Conservation (phyloP, 1,284 basidiomycete species). For the Trametes sp. region DNA sequence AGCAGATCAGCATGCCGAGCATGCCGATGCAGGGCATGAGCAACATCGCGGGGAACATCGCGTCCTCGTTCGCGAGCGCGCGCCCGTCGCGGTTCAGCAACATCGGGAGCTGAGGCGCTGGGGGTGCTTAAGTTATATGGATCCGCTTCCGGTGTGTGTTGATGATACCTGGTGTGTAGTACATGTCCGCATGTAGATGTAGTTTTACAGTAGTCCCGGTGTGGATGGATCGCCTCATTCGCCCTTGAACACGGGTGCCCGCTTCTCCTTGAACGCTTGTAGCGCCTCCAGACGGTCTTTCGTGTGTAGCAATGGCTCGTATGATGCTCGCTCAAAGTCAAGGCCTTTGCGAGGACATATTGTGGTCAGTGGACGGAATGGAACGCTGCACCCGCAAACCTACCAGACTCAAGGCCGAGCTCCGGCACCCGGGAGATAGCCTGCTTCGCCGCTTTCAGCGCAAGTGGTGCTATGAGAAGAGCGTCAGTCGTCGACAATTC, state of each 20-base stretch:
- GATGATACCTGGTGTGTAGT: slow-evolving; percentile 18
- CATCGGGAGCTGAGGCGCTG: slow-evolving; percentile 12
- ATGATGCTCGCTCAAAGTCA: slow-evolving; percentile 88
- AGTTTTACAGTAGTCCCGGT: slow-evolving; percentile 12
- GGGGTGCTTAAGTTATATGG: slow-evolving; percentile 20
- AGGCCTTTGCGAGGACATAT: slow-evolving; percentile 58
- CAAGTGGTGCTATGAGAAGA: slow-evolving; percentile 75
- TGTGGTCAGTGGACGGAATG: background rate
- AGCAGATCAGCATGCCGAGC: slow-evolving; percentile 50
- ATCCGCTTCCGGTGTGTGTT: background rate
- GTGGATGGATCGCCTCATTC: slow-evolving; percentile 55
- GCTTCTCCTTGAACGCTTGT: slow-evolving; percentile 89
- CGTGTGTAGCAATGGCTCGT: slow-evolving; percentile 82
- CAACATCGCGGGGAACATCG: slow-evolving; percentile 25
- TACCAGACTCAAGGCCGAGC: slow-evolving; percentile 79
- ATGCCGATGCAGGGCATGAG: slow-evolving; percentile 52
- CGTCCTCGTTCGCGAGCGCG: slow-evolving; percentile 29
- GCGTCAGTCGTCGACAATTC: background rate
- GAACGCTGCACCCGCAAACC: too few species aligned
- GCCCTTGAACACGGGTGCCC: slow-evolving; percentile 83
- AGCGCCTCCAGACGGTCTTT: slow-evolving; percentile 89
- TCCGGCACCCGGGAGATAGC: slow-evolving; percentile 86
- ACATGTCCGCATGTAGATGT: slow-evolving; percentile 22
- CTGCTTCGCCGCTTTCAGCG: slow-evolving; percentile 88
- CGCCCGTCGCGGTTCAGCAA: slow-evolving; percentile 28